Evolutionary conservation across 208 protist genomes (phyloP).

Genomic region (Kentomonas sorsogonicus): DNA sequence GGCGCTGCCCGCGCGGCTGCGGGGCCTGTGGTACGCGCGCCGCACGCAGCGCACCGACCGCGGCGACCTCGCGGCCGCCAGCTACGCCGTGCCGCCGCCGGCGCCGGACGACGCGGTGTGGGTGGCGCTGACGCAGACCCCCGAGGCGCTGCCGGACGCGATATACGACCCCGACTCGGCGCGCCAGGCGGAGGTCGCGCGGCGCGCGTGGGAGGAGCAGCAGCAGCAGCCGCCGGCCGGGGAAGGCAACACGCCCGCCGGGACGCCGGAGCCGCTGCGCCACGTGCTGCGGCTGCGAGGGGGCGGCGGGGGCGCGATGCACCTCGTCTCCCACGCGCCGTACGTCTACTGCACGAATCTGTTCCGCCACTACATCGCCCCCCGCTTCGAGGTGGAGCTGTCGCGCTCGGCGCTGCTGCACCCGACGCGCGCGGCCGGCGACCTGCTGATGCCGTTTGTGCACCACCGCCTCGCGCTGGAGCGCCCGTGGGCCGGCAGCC

Average conservation of each 20-base stretch:
- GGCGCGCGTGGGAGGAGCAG: not conserved
- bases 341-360: constrained; percentile 66
- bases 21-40: too few species aligned
- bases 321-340: constrained; percentile 51
- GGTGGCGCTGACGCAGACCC: not conserved
- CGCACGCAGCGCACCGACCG: too few species aligned
- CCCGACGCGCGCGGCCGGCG: constrained; percentile 20
- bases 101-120: too few species aligned
- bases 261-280: not conserved
- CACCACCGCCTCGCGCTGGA: constrained; percentile 65
- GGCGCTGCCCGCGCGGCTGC: too few species aligned
- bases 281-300: not conserved
- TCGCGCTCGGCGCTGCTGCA: constrained; percentile 18
- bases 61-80: too few species aligned
- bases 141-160: not conserved
- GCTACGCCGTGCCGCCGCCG: too few species aligned
- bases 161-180: not conserved
- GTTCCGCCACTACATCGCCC: constrained; percentile 29
- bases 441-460: constrained; percentile 50
- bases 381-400: constrained; percentile 36
- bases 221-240: not conserved
- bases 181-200: not conserved
- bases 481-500: constrained; percentile 47
- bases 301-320: constrained; percentile 16
- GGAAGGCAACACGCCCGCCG: not conserved